Evolutionary conservation across 2,329 filamentous ascomycete species (phyloP).

Genomic region (Trichoderma afroharzianum): DNA sequence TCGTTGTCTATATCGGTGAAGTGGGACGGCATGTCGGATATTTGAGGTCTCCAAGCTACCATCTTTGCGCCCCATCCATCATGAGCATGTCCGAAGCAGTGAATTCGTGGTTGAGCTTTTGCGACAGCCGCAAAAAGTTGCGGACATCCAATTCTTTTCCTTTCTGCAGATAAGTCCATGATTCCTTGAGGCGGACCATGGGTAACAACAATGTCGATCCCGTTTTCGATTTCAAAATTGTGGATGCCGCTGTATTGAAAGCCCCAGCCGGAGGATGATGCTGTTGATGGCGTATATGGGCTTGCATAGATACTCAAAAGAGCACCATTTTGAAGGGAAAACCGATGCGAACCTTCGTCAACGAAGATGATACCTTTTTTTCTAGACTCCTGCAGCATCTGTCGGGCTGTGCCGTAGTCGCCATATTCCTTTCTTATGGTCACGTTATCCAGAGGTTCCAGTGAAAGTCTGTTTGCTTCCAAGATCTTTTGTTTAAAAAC

Average conservation of each 20-base stretch:
- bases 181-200: conserved; percentile 39
- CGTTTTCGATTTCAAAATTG: conserved; percentile 26
- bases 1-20: conserved; percentile 48
- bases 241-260: conserved; percentile 41
- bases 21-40: conserved; percentile 36
- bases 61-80: conserved; percentile 38
- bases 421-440: conserved; percentile 34
- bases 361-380: conserved; percentile 37
- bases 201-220: conserved; percentile 32
- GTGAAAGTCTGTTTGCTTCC: conserved; percentile 15
- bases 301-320: conserved; percentile 42
- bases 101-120: conserved; percentile 29
- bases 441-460: background rate
- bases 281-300: conserved; percentile 40
- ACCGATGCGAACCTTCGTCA: conserved; percentile 40
- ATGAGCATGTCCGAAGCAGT: conserved; percentile 38
- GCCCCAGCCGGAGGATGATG: conserved; percentile 32
- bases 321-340: conserved; percentile 40
- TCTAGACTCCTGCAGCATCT: conserved; percentile 26
- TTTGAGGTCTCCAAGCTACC: conserved; percentile 42
- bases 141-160: conserved; percentile 30
- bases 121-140: conserved; percentile 25
- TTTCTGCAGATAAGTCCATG: conserved; percentile 35
- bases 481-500: conserved; percentile 32
- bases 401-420: conserved; percentile 32